phyloP scores from a whole-genome alignment of 169 alveolate genomes.

The Plasmodium malariae region DNA sequence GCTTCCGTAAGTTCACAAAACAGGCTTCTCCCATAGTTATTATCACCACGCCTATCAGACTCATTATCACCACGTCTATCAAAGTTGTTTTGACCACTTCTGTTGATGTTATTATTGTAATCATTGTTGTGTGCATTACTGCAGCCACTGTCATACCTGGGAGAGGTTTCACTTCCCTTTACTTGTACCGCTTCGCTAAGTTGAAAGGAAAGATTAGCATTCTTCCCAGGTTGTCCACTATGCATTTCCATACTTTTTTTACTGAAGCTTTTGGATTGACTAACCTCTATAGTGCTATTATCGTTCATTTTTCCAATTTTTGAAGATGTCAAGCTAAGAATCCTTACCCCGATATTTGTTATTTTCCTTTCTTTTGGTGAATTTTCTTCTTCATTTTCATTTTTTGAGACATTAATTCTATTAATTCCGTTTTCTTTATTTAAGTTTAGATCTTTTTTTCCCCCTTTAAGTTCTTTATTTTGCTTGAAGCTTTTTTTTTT shows the following conservation, averaged over 20 bases:
- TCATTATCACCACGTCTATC: too few relatives aligned
- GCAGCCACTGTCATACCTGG: not conserved
- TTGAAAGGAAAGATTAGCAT: not conserved
- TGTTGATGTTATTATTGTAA: too few relatives aligned
- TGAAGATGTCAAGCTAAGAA: not conserved
- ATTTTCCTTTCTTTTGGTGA: not conserved
- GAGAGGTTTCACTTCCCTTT: not conserved
- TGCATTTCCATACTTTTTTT: conserved; percentile 11
- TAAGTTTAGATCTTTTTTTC: conserved; percentile 5
- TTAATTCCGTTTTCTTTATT: not conserved
- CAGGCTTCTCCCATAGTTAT: conserved; percentile 4
- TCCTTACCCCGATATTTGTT: not conserved
- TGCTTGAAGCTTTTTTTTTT: too few relatives aligned
- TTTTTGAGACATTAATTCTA: not conserved
- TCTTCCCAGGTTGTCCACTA: not conserved
- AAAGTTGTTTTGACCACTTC: too few relatives aligned
- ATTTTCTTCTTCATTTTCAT: conserved; percentile 8
- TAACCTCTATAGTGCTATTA: conserved; percentile 7
- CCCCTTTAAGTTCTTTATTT: not conserved
- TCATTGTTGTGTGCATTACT: not conserved
- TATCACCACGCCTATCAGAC: too few relatives aligned
- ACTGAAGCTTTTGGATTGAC: not conserved
- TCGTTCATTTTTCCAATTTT: conserved; percentile 6
- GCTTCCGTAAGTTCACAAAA: conserved; percentile 62
- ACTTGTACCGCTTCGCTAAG: conserved; percentile 6